Evolutionary conservation across 805 yeast species (phyloP), one percentile per base, ranked within the genome.

Genomic region (Monosporozyma aerobia): DNA sequence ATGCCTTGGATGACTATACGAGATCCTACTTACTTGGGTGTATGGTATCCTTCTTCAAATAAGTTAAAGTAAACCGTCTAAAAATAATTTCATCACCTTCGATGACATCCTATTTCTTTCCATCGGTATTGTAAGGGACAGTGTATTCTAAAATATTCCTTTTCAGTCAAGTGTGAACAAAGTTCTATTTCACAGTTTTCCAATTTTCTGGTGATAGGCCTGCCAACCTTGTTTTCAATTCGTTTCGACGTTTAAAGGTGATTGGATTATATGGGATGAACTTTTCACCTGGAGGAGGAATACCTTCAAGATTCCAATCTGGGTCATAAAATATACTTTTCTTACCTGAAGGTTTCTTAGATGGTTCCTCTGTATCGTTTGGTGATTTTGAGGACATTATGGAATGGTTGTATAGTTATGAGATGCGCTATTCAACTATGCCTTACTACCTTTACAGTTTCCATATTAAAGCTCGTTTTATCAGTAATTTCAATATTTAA

Each of bases 291-390:
- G 54, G 50, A 0, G 86, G 85, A 0, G 82, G 78, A 48, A 60
- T 65, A 0, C 89, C 89, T 5, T 74, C 60, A 2, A 84, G 82
- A 54, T 83, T 83, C 70, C 85, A 75, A 55, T 83, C 87, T 4
- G 83, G 81, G 58, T 83, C 84, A 64, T 79, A 82, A 61, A 77
- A 83, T 1, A 81, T 70, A 7, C 87, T 81, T 40, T 72, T 67
- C 30, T 57, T 60, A 1, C 82, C 83, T 59, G 78, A 66, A 61
- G 71, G 55, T 53, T 59, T 27, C 11, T 45, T 40, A 11, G 30
- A 13, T 13, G 2, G 16, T 35, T 35, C 16, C 14, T 35, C 39
- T 11, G 16, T 14, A 13, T 35, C 14, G 2, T 13, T 14, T 13
- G 29, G n/a, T 11, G 14, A 5, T 41, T 13, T 23, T 41, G 45